phyloP scores from a whole-genome alignment of 2,329 filamentous ascomycete genomes.

The Leptographium wingfieldii region DNA sequence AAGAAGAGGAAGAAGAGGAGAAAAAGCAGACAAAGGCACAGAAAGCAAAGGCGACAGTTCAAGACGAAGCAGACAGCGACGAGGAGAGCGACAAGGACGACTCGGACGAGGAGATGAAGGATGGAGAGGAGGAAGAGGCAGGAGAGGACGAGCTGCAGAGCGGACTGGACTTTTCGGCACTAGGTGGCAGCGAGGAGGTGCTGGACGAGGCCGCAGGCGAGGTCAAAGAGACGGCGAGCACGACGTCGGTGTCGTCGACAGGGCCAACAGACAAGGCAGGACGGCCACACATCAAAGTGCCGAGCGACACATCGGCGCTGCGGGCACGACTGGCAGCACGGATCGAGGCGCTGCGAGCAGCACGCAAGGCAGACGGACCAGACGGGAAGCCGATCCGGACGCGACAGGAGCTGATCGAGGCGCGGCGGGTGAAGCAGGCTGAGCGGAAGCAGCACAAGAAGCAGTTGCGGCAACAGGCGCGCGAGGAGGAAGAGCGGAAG shows the following conservation, averaged over 20 bases:
- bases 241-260: constrained; percentile 53
- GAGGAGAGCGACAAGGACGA: constrained; percentile 38
- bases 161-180: constrained; percentile 32
- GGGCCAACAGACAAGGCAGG: constrained; percentile 43
- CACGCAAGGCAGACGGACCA: constrained; percentile 62
- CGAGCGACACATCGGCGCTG: constrained; percentile 60
- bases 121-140: constrained; percentile 26
- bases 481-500: constrained; percentile 62
- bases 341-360: constrained; percentile 73
- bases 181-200: constrained; percentile 31
- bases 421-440: constrained; percentile 74
- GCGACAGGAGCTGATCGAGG: constrained; percentile 83
- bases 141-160: constrained; percentile 43
- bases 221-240: constrained; percentile 35
- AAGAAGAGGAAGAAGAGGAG: constrained; percentile 18
- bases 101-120: constrained; percentile 37
- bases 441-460: constrained; percentile 83
- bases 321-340: constrained; percentile 67
- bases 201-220: constrained; percentile 26
- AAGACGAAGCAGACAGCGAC: constrained; percentile 13
- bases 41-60: constrained; percentile 7
- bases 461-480: constrained; percentile 63
- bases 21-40: constrained; percentile 13
- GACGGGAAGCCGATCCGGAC: constrained; percentile 66
- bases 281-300: constrained; percentile 50